A percentile compares a stretch with the other conserved stretches of the same genome.
Conservation (phyloP, 2,329 filamentous ascomycete species). For the Trichophyton equinum region DNA sequence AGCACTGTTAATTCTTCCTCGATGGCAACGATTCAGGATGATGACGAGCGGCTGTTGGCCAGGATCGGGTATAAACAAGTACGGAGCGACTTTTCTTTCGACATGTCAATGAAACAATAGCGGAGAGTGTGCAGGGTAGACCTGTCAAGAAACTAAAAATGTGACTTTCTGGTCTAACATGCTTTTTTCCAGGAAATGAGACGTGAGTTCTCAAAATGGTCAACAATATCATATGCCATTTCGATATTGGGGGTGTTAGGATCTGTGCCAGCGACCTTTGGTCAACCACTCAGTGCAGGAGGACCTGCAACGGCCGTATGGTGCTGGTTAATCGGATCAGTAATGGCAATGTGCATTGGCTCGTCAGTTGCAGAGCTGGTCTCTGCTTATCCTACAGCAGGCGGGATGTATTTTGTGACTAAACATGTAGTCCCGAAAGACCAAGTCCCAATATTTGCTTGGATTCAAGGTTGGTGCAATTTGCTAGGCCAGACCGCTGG, state of each 20-base stretch:
- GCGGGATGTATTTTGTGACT: constrained; percentile 57
- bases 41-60: constrained; percentile 48
- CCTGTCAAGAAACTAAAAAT: neutral
- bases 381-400: constrained; percentile 54
- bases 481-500: constrained; percentile 52
- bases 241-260: constrained; percentile 53
- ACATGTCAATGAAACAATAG: neutral
- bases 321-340: constrained; percentile 52
- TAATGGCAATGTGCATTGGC: constrained; percentile 53
- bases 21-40: constrained; percentile 39
- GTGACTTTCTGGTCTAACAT: constrained; percentile 1
- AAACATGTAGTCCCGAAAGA: constrained; percentile 51
- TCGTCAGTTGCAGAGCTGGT: constrained; percentile 54
- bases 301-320: constrained; percentile 53
- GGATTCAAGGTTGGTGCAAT: constrained; percentile 57
- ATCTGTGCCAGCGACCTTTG: constrained; percentile 53
- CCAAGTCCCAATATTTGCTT: constrained; percentile 50
- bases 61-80: constrained; percentile 53
- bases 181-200: constrained; percentile 40
- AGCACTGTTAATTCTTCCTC: constrained; percentile 7
- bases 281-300: constrained; percentile 44
- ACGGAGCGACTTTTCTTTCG: constrained; percentile 13
- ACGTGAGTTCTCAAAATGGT: constrained; percentile 55
- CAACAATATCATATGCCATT: constrained; percentile 53
- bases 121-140: neutral